These are phyloP conservation scores for Chrysosporium keratinophilum DNA, from an alignment of 2,329 filamentous ascomycete genomes.

Conservation along the genomic window DNA sequence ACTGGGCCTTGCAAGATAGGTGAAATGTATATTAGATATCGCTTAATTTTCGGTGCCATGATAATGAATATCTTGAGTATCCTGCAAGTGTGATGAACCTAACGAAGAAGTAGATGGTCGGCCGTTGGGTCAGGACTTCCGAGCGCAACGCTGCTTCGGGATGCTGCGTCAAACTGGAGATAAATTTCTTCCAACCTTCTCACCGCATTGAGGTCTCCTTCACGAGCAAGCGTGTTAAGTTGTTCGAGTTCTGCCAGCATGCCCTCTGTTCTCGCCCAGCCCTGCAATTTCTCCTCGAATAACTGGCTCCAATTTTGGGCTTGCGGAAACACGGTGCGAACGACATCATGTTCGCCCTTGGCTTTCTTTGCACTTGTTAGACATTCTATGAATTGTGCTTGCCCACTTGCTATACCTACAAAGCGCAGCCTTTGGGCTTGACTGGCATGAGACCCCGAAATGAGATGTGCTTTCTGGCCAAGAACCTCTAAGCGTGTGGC, in stretches of 20 bases:
- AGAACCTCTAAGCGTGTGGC: slow-evolving; percentile 59
- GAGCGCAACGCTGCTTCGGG: neutral
- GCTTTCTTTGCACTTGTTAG: slow-evolving; percentile 55
- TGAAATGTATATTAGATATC: neutral
- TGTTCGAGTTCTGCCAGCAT: slow-evolving; percentile 29
- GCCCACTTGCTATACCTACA: slow-evolving; percentile 29
- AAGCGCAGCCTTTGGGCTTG: slow-evolving; percentile 4
- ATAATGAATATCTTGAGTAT: neutral
- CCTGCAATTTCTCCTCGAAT: slow-evolving; percentile 26
- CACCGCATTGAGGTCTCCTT: slow-evolving; percentile 31
- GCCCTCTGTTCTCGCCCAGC: slow-evolving; percentile 32
- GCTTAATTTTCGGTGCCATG: neutral
- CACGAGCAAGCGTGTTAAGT: slow-evolving; percentile 28
- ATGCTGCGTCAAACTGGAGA: slow-evolving; percentile 13
- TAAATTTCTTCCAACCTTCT: slow-evolving; percentile 31
- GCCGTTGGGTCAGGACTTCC: neutral
- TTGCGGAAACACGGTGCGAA: slow-evolving; percentile 46
- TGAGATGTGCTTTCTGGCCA: slow-evolving; percentile 53
- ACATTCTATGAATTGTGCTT: slow-evolving; percentile 52
- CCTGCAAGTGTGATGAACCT: too few species aligned
- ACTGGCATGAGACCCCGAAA: slow-evolving; percentile 32
- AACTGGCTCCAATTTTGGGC: slow-evolving; percentile 24
- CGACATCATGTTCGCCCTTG: slow-evolving; percentile 54
- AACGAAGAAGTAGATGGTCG: neutral
- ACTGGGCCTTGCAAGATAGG: neutral